Percentiles rank a stretch among this genome's conserved stretches.
Evolutionary conservation across 2,329 filamentous ascomycete species (phyloP).

Genomic region (Claviceps sp.): DNA sequence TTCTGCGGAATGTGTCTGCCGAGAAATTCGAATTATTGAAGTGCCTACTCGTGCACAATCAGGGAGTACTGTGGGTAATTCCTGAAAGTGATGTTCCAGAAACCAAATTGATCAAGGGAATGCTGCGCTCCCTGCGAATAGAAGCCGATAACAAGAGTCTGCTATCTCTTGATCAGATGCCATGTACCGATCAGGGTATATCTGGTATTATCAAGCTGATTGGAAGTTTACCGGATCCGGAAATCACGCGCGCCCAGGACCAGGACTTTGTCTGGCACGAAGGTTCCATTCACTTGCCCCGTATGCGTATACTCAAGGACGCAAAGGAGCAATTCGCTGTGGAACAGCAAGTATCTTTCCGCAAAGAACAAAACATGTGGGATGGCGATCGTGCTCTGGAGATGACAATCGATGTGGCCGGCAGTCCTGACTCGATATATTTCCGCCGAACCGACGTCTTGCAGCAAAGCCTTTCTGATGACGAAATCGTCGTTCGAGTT

Average conservation of each 20-base stretch:
- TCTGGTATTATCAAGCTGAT: conserved; percentile 4
- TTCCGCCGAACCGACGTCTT: conserved; percentile 9
- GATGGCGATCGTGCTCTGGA: conserved; percentile 10
- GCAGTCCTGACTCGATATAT: conserved; percentile 13
- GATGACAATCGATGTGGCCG: conserved; percentile 13
- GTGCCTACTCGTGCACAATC: conserved; percentile 2
- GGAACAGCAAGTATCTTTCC: conserved; percentile 8
- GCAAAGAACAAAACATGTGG: conserved; percentile 12
- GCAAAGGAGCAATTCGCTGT: conserved; percentile 6
- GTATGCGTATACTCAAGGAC: conserved; percentile 2
- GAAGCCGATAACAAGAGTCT: conserved; percentile 4
- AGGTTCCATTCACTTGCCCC: conserved; percentile 6
- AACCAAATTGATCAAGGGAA: conserved; percentile 4
- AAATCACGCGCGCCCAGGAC: neutral
- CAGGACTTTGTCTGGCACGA: conserved; percentile 8
- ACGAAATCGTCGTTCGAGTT: conserved; percentile 11
- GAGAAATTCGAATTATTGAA: conserved; percentile 5
- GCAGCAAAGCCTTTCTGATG: conserved; percentile 4
- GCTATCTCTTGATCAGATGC: conserved; percentile 3
- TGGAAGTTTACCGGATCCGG: neutral
- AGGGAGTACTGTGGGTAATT: conserved; percentile 7
- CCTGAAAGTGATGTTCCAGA: conserved; percentile 4
- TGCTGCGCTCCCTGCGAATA: conserved; percentile 5
- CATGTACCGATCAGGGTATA: neutral
- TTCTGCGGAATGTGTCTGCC: neutral